Base-by-base conservation (phyloP, 352 stramenopile species). In the Stramenopiles sp. region DNA sequence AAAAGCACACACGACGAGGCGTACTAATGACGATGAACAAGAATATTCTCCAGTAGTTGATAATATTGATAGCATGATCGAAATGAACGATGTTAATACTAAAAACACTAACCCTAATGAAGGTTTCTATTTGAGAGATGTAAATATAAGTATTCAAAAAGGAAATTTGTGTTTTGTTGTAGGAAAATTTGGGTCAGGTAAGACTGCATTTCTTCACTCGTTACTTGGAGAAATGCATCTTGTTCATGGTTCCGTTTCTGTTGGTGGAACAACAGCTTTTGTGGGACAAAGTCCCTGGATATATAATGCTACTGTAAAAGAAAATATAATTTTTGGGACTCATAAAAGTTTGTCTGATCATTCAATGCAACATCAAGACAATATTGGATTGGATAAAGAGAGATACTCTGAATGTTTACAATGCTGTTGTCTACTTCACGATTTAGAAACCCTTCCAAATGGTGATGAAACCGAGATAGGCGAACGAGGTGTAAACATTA, bases 401-500 rank as follows among this genome's bases (percentile, higher is more conserved):
- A 65, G 65, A 44, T 80, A 80, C 48, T 36, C 63, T 15, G 10
- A 55, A 23, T 51, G 70, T 5, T 20, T 88, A 0, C 32, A 53
- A 19, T 56, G 52, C 0, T 83, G 68, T 53, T 56, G 57, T 0
- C 51, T 87, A 10, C 20, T 45, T 3, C 55, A 62, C 29, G 71
- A 87, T 51, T 45, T 87, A 12, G 56, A 51, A 12, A 53, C 65
- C 10, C 52, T 83, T 3, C 64, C 74, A 2, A 61, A 43, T 21
- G 79, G 80, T 10, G 83, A 97, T 51, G 42, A 53, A 45, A 94
- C 78, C 0, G 79, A 94, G 53, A 94, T 96, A 34, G 84, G 81
- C 3, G 79, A 95, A 57, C 86, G 85, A 44, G 85, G 85, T 0
- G 80, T 96, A 29, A 96, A 88, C 49, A 53, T 98, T 2, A 86